phyloP scores from a whole-genome alignment of 257 asterid genomes.

The Osmanthus fragrans region DNA sequence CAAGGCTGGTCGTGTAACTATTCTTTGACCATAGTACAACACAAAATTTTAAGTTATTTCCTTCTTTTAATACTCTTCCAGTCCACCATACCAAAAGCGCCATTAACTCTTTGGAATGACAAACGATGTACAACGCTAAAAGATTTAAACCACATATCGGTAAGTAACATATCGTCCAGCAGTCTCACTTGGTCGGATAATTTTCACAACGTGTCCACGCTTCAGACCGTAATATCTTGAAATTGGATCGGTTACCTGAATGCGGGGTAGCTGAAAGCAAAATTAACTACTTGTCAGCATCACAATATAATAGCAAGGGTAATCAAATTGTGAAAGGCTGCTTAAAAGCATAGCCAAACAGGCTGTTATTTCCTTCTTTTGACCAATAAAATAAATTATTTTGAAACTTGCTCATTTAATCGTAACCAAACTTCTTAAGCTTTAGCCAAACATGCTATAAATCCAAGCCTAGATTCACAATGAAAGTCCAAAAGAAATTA shows the following conservation, averaged over 20 bases:
- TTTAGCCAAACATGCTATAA: background rate
- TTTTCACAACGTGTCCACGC: conserved; percentile 72
- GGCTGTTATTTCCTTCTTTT: background rate
- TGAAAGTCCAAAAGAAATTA: background rate
- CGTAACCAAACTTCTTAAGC: background rate
- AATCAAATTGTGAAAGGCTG: background rate
- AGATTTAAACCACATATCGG: conserved; percentile 59
- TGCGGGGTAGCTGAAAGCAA: conserved; percentile 69
- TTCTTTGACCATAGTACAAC: no score
- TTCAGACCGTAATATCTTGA: conserved; percentile 74
- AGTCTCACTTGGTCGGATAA: conserved; percentile 84
- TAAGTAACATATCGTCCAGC: conserved; percentile 81
- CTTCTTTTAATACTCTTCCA: background rate
- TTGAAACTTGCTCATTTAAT: background rate
- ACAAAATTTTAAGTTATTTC: background rate
- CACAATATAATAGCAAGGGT: conserved; percentile 22
- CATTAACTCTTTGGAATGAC: background rate
- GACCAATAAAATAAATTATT: background rate
- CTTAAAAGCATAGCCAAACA: background rate
- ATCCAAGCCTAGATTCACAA: background rate
- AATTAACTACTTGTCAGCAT: conserved; percentile 13
- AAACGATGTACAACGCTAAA: background rate
- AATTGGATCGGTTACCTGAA: conserved; percentile 71
- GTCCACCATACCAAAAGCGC: background rate
- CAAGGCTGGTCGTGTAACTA: no score